Conservation (phyloP, 1,139 yeast species). For the Saccharomyces hybrid region DNA sequence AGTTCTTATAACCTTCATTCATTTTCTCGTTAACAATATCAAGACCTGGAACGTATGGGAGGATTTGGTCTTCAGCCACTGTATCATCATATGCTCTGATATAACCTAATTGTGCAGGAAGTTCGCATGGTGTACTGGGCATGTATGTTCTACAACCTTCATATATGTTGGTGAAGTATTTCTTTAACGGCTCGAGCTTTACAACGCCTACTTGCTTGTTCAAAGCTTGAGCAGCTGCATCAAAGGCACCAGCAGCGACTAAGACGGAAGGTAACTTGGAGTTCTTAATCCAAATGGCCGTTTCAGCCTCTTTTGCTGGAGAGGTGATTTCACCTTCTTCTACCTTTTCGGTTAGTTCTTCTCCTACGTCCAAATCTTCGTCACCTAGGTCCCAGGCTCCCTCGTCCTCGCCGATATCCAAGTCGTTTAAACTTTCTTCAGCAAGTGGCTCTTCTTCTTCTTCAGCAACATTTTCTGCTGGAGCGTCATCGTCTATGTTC, state of each 20-base stretch:
- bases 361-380: constrained; percentile 60
- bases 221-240: constrained; percentile 87
- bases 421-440: constrained; percentile 21
- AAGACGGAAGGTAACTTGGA: constrained; percentile 88
- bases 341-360: constrained; percentile 48
- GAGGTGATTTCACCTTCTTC: constrained; percentile 37
- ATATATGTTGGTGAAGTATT: constrained; percentile 75
- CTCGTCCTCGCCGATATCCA: constrained; percentile 43
- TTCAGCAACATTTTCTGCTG: constrained; percentile 21
- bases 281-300: constrained; percentile 77
- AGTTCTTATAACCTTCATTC: constrained; percentile 69
- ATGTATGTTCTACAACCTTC: constrained; percentile 69
- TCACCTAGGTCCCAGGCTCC: constrained; percentile 53
- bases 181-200: constrained; percentile 79
- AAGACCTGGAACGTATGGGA: constrained; percentile 71
- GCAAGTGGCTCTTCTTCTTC: constrained; percentile 31
- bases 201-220: constrained; percentile 83
- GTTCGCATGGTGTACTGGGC: constrained; percentile 61
- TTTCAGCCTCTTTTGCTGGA: constrained; percentile 43
- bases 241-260: constrained; percentile 94
- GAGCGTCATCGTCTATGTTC: constrained; percentile 30
- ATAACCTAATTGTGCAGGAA: constrained; percentile 62
- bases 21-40: constrained; percentile 59
- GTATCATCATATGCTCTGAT: constrained; percentile 62
- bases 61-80: constrained; percentile 40